Evolutionary conservation across 495 filamentous ascomycete genomes (phyloP), one percentile per base, ranked within the genome.

Genomic region (Neurospora sp.): DNA sequence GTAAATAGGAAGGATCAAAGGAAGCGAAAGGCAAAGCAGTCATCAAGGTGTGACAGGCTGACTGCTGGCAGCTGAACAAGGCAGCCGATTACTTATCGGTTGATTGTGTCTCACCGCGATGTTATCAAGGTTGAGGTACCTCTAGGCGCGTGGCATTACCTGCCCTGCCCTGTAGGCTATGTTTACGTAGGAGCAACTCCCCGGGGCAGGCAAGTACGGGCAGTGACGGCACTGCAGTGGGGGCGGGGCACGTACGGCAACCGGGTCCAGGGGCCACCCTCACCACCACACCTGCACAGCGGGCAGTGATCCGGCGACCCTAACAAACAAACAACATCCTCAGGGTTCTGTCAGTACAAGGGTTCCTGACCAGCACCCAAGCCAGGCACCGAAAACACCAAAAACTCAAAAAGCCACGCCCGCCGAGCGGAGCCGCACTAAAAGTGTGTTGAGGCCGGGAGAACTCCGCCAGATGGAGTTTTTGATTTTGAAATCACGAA

Each of bases 31-130:
- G 54, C 54, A 35, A 62, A 62, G 27, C 39, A 40, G 35, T 70
- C 69, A 70, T 70, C 69, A 70, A 70, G 69, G 39, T 71, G 70
- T 62, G 70, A 35, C 37, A 42, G 70, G 70, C 16, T 20, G 70
- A 39, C 70, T 44, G 39, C 4, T 31, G 69, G 70, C 37, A 42
- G 54, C 54, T 62, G 23, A 23, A 62, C 54, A 62, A 62, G 54
- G 54, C 54, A 62, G 54, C 54, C 23, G 54, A 35, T 62, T 62
- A 62, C 54, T 62, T 62, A 62, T 62, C 54, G 23, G 54, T 54
- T 54, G 46, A 54, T 44, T 46, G 42, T 62, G 54, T 62, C 54
- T 62, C 54, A 62, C 54, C 54, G 54, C 54, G 54, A 62, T 62
- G 27, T 6, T 62, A 62, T 16, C 54, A 31, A 31, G 54, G 23